Evolutionary conservation across 1,284 basidiomycete species (phyloP).

Genomic region (Stygiomarasmius scandens): DNA sequence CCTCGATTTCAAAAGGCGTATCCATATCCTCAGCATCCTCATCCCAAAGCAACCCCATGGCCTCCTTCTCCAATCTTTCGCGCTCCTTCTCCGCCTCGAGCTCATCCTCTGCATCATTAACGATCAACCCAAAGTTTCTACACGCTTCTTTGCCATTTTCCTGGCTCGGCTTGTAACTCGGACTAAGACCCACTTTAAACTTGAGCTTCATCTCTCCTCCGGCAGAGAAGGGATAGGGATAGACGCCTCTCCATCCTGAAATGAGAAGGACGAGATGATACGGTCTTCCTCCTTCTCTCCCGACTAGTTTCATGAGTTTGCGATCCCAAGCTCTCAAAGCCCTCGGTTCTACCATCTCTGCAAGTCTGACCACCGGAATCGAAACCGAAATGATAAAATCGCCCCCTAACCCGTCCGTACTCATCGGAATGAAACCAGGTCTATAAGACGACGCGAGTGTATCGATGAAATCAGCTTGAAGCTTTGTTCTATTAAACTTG

Average conservation of each 20-base stretch:
- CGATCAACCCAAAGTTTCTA: conserved; percentile 50
- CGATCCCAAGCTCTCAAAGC: conserved; percentile 67
- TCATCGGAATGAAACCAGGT: conserved; percentile 54
- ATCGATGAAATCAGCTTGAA: conserved; percentile 50
- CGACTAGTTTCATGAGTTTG: conserved; percentile 46
- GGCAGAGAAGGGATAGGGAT: conserved; percentile 46
- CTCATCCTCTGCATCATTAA: conserved; percentile 42
- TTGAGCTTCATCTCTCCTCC: conserved; percentile 29
- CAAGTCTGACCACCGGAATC: conserved; percentile 50
- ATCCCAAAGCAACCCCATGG: conserved; percentile 26
- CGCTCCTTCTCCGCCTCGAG: conserved; percentile 35
- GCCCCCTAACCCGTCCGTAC: conserved; percentile 31
- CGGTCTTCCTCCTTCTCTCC: conserved; percentile 29
- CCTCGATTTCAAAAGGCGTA: conserved; percentile 17
- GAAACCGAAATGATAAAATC: conserved; percentile 58
- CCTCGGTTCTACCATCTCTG: conserved; percentile 49
- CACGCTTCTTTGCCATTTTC: conserved; percentile 48
- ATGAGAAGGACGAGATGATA: conserved; percentile 62
- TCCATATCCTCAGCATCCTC: conserved; percentile 18
- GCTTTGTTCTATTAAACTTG: background rate
- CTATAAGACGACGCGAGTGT: conserved; percentile 52
- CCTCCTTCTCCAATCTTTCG: conserved; percentile 30
- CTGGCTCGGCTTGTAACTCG: conserved; percentile 54
- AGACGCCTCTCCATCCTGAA: conserved; percentile 51
- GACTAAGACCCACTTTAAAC: conserved; percentile 61